Percentiles rank a stretch among this genome's conserved stretches.
Evolutionary conservation across 176 grass and related monocot species (phyloP).

Genomic region (Phoenix dactylifera): DNA sequence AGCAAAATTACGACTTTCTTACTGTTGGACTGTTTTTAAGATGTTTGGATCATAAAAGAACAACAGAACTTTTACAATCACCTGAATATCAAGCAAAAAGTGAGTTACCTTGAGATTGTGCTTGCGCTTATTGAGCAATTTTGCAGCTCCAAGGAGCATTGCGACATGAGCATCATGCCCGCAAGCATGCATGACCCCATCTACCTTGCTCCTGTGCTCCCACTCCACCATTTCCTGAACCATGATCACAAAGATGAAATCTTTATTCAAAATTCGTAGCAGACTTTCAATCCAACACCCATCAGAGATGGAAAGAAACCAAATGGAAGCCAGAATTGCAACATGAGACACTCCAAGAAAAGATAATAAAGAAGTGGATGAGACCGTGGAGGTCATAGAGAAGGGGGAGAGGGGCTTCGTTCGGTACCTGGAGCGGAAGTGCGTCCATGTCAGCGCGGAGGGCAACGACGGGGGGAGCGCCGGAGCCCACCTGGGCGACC

Average conservation of each 20-base stretch:
- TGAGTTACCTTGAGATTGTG: conserved; percentile 40
- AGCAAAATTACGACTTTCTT: too few relatives aligned
- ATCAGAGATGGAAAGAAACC: background rate
- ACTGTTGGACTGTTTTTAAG: too few relatives aligned
- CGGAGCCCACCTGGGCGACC: conserved; percentile 67
- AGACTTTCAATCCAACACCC: background rate
- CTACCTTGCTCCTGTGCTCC: conserved; percentile 82
- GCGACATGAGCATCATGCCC: conserved; percentile 80
- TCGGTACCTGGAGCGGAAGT: conserved; percentile 54
- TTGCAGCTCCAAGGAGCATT: conserved; percentile 85
- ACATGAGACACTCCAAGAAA: too few relatives aligned
- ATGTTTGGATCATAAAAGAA: too few relatives aligned
- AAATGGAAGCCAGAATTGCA: too few relatives aligned
- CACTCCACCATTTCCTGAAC: conserved; percentile 77
- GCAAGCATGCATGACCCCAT: conserved; percentile 88
- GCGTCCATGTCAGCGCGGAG: conserved; percentile 97
- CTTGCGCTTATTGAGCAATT: conserved; percentile 77
- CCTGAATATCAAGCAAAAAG: too few relatives aligned
- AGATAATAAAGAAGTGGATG: too few relatives aligned
- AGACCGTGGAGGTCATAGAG: background rate
- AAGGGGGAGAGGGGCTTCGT: background rate
- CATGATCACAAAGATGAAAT: background rate
- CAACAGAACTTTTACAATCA: too few relatives aligned
- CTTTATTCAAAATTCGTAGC: background rate
- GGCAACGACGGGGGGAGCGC: conserved; percentile 50